Evolutionary conservation across 1,139 yeast species (phyloP), one percentile per base, ranked within the genome.

Genomic region (Candida sp.): DNA sequence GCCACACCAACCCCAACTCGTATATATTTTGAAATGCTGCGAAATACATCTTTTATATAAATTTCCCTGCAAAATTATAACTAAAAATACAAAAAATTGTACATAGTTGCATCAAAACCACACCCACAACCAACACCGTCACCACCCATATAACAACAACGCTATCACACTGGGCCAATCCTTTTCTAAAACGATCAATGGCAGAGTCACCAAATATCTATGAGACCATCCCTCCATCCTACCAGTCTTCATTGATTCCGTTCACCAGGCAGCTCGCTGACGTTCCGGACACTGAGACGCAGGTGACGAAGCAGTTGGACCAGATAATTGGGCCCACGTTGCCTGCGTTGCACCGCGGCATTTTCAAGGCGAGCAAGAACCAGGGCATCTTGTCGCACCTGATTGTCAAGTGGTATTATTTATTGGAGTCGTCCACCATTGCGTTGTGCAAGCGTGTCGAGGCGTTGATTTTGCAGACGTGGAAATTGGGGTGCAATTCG

Each of bases 291-390:
- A 26, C 34, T 9, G 44, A 46, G 35, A 28, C 32, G 5, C 44
- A 22, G 28, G 25, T 11, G 3, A 17, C 8, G 22, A 41, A 46
- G 37, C 28, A 23, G 17, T 28, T 46, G 23, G 49, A 42, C 32
- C 41, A 30, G 12, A 28, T 42, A 38, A 47, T 47, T 31, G 42
- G 45, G 9, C 49, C 42, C 4, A 31, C 49, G 3, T 33, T 47
- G 22, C 45, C 45, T 11, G 42, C 45, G n/a, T 38, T 47, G n/a
- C 46, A 47, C n/a, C 17, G 46, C 17, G 49, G 49, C 25, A 31
- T 42, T 22, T 47, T 42, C 25, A 41, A 42, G 4, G 49, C 46
- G 12, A 33, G 46, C 27, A 25, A 28, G 25, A 41, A 26, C n/a
- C 39, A 31, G n/a, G 46, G 49, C 3, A 11, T 43, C 23, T 23